Percentiles rank a stretch among this genome's conserved stretches.
Conservation (phyloP, 768 basidiomycete species). For the Lanmaoa pseudosensibilis region DNA sequence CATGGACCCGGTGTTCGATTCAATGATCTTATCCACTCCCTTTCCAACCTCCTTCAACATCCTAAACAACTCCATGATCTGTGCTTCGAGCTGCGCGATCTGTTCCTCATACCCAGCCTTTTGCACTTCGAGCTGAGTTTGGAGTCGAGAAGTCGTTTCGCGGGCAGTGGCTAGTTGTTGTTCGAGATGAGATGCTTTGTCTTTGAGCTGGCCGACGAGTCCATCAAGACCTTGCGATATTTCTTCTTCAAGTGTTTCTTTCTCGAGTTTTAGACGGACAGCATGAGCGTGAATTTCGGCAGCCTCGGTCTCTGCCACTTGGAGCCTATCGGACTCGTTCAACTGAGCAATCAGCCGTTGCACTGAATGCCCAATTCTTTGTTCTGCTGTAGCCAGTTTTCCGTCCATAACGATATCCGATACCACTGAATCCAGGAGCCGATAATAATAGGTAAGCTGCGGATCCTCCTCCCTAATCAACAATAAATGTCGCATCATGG, state of each 20-base stretch:
- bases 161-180: slow-evolving; percentile 78
- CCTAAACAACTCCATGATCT: slow-evolving; percentile 91
- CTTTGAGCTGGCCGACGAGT: slow-evolving; percentile 79
- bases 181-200: slow-evolving; percentile 64
- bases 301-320: slow-evolving; percentile 76
- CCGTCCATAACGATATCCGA: slow-evolving; percentile 92
- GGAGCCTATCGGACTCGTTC: slow-evolving; percentile 84
- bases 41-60: slow-evolving; percentile 87
- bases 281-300: slow-evolving; percentile 63
- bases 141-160: slow-evolving; percentile 72
- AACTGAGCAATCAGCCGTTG: slow-evolving; percentile 85
- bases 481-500: slow-evolving; percentile 92
- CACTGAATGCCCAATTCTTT: slow-evolving; percentile 85
- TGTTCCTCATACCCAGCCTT: slow-evolving; percentile 80
- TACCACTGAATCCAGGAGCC: slow-evolving; percentile 85
- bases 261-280: slow-evolving; percentile 72
- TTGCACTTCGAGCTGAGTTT: slow-evolving; percentile 75
- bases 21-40: slow-evolving; percentile 73
- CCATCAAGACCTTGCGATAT: slow-evolving; percentile 80
- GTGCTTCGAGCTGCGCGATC: slow-evolving; percentile 84
- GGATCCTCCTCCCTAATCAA: slow-evolving; percentile 88
- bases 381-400: slow-evolving; percentile 80
- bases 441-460: slow-evolving; percentile 83
- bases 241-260: slow-evolving; percentile 80
- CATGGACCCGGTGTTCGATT: slow-evolving; percentile 58